Conservation (phyloP, 2,329 filamentous ascomycete species). For the Colletotrichum incanum region DNA sequence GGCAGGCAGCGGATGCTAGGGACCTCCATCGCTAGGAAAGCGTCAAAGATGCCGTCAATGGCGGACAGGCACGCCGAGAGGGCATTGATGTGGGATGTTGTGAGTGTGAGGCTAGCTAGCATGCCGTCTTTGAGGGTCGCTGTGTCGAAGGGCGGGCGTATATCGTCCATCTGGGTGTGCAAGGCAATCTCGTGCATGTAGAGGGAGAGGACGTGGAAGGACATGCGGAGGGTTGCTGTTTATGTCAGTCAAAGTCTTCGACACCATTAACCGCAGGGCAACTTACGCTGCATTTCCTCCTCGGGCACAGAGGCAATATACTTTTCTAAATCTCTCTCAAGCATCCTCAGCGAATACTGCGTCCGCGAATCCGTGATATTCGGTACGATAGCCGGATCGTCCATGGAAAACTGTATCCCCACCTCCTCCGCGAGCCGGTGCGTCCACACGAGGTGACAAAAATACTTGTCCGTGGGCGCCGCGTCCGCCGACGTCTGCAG, state of each 20-base stretch:
- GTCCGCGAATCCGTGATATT: constrained; percentile 75
- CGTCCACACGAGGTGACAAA: constrained; percentile 73
- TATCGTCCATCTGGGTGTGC: constrained; percentile 73
- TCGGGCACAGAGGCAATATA: constrained; percentile 70
- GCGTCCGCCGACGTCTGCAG: constrained; percentile 69
- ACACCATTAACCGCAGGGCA: constrained; percentile 8
- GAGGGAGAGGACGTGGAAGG: constrained; percentile 76
- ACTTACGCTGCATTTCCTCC: constrained; percentile 71
- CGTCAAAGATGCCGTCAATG: constrained; percentile 77
- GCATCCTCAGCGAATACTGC: constrained; percentile 75
- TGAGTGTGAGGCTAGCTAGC: constrained; percentile 58
- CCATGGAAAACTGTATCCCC: constrained; percentile 75
- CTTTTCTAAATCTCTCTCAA: constrained; percentile 75
- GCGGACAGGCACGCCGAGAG: constrained; percentile 77
- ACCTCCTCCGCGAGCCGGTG: constrained; percentile 79
- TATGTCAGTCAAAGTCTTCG: constrained; percentile 38
- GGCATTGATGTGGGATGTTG: constrained; percentile 75
- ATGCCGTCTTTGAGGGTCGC: constrained; percentile 61
- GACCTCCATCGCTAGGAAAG: constrained; percentile 74
- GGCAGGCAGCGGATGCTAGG: constrained; percentile 75
- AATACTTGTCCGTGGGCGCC: constrained; percentile 69
- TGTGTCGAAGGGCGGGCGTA: constrained; percentile 63
- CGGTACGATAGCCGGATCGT: constrained; percentile 71
- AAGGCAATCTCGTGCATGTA: constrained; percentile 85
- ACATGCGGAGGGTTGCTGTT: constrained; percentile 74